Conservation (phyloP, 2,329 filamentous ascomycete genomes). For the Fusarium ramigenum region DNA sequence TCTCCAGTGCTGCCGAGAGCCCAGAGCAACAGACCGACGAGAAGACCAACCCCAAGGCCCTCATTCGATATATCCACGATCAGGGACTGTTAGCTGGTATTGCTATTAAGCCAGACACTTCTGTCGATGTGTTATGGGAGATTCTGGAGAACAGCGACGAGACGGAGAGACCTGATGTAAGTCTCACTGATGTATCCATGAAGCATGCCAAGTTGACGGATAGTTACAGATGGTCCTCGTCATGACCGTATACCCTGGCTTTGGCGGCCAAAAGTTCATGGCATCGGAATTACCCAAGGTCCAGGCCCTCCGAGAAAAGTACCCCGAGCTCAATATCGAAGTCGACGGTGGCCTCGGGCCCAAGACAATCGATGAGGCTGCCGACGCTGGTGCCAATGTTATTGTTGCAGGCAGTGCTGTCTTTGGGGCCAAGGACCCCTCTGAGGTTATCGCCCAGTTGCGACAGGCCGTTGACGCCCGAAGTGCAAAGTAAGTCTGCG, state of each 20-base stretch:
- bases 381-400: conserved; percentile 95
- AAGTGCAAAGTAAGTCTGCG: conserved; percentile 50
- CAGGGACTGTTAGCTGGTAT: conserved; percentile 90
- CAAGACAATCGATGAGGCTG: conserved; percentile 90
- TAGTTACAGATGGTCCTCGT: conserved; percentile 87
- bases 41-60: conserved; percentile 82
- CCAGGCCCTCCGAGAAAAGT: conserved; percentile 79
- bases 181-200: conserved; percentile 48
- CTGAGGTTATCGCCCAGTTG: conserved; percentile 84
- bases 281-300: conserved; percentile 95
- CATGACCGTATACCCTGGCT: conserved; percentile 98
- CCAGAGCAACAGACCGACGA: conserved; percentile 74
- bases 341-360: conserved; percentile 93
- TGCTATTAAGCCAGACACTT: conserved; percentile 92
- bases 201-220: conserved; percentile 16
- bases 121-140: conserved; percentile 91
- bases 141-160: conserved; percentile 78
- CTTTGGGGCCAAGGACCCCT: conserved; percentile 89
- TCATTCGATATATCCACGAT: conserved; percentile 91
- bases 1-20: conserved; percentile 84
- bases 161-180: conserved; percentile 87
- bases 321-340: conserved; percentile 95
- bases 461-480: conserved; percentile 78
- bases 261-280: conserved; percentile 99
- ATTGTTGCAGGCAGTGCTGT: conserved; percentile 97